Percentiles rank a stretch among this genome's conserved stretches.
Evolutionary conservation across 73 alveolate genomes (phyloP).

Genomic region (Stentor roeselii): DNA sequence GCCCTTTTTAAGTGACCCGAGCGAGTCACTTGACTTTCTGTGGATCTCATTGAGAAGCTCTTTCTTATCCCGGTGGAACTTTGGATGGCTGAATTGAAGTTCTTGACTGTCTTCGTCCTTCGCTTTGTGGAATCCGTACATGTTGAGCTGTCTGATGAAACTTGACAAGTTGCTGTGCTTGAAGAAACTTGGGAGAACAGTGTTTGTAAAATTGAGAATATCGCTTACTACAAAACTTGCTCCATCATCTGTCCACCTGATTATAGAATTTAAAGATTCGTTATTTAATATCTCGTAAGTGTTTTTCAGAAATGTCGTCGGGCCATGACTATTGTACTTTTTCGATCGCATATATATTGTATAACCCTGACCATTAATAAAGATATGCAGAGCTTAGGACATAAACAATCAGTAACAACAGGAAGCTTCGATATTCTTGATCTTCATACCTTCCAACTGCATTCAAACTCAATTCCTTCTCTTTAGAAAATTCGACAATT

Average conservation of each 20-base stretch:
- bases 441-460: too few species aligned
- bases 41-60: not conserved
- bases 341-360: not conserved
- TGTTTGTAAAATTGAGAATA: not conserved
- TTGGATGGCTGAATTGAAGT: slow-evolving; percentile 44
- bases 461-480: too few species aligned
- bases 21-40: not conserved
- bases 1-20: not conserved
- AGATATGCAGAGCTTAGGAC: not conserved
- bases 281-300: not conserved
- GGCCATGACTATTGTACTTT: slow-evolving; percentile 1
- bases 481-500: too few species aligned
- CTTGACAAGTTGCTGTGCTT: slow-evolving; percentile 63
- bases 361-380: not conserved
- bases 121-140: slow-evolving; percentile 75
- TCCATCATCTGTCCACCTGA: slow-evolving; percentile 3
- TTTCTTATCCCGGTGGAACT: slow-evolving; percentile 38
- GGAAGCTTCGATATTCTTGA: too few species aligned
- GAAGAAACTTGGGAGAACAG: slow-evolving; percentile 53
- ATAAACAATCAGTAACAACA: too few species aligned
- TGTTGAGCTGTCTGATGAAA: slow-evolving; percentile 66
- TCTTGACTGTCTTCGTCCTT: slow-evolving; percentile 57
- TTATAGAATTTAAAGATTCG: not conserved
- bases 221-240: not conserved
- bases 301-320: not conserved